Conservation (phyloP, 495 filamentous ascomycete species). For the Pyrenula aspistea region DNA sequence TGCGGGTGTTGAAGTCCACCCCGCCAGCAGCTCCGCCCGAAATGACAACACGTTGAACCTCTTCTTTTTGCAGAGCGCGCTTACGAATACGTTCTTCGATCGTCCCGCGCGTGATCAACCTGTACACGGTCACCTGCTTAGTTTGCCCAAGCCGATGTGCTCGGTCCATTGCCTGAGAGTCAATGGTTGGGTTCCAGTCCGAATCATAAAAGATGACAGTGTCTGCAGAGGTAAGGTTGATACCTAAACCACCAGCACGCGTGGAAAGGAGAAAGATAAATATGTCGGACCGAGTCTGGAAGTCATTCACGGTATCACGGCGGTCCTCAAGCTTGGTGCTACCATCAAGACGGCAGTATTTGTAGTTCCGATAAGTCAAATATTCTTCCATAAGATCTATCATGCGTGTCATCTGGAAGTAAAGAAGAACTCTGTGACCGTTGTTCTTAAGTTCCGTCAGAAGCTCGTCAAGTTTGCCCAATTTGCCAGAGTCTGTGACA, state of each 20-base stretch:
- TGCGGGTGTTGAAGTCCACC: conserved; percentile 88
- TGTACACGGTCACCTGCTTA: conserved; percentile 90
- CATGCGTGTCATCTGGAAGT: conserved; percentile 99
- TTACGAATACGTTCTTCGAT: conserved; percentile 98
- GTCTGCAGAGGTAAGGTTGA: conserved; percentile 84
- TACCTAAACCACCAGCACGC: conserved; percentile 92
- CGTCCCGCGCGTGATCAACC: conserved; percentile 90
- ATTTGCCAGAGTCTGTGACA: conserved; percentile 93
- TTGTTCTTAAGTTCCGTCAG: conserved; percentile 80
- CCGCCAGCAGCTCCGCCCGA: conserved; percentile 71
- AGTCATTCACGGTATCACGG: conserved; percentile 91
- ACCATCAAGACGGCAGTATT: conserved; percentile 91
- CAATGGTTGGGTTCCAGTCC: conserved; percentile 98
- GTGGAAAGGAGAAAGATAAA: conserved; percentile 96
- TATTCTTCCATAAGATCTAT: conserved; percentile 99
- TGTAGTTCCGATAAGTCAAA: conserved; percentile 95
- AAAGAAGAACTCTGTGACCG: conserved; percentile 91
- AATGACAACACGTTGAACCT: conserved; percentile 97
- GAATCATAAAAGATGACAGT: conserved; percentile 99
- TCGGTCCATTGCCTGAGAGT: conserved; percentile 97
- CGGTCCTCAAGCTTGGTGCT: conserved; percentile 98
- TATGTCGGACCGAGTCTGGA: conserved; percentile 84
- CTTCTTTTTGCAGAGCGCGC: conserved; percentile 95
- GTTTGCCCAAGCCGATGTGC: conserved; percentile 97
- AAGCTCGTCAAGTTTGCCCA: conserved; percentile 82